phyloP scores from a whole-genome alignment of 2,329 filamentous ascomycete genomes.

The Alternaria triticimaculans region DNA sequence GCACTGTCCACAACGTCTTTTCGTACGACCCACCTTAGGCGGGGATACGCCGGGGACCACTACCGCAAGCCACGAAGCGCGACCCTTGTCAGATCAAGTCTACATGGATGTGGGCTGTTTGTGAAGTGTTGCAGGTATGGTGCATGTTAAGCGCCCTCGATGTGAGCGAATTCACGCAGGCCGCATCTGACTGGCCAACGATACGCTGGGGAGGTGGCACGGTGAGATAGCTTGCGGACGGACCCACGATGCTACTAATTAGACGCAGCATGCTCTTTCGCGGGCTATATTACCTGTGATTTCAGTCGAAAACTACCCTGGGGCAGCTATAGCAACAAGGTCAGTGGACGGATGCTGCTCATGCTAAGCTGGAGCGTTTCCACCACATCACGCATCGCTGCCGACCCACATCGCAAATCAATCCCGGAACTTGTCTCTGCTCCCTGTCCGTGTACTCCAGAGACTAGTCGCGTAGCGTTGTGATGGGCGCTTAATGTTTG shows the following conservation, averaged over 20 bases:
- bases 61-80: slow-evolving; percentile 22
- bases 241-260: slow-evolving; percentile 23
- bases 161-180: slow-evolving; percentile 20
- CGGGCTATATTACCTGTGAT: slow-evolving; percentile 30
- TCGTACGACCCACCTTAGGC: slow-evolving; percentile 22
- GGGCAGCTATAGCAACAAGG: slow-evolving; percentile 18
- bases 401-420: slow-evolving; percentile 2
- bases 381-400: slow-evolving; percentile 19
- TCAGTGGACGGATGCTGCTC: slow-evolving; percentile 28
- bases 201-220: slow-evolving; percentile 34
- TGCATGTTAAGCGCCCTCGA: slow-evolving; percentile 17
- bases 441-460: slow-evolving; percentile 8
- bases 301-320: slow-evolving; percentile 17
- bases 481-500: slow-evolving; percentile 30
- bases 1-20: slow-evolving; percentile 31
- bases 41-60: slow-evolving; percentile 23
- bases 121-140: slow-evolving; percentile 15
- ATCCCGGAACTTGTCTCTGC: slow-evolving; percentile 7
- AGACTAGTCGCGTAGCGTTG: slow-evolving; percentile 23
- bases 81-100: slow-evolving; percentile 14
- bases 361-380: slow-evolving; percentile 13
- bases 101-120: slow-evolving; percentile 22
- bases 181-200: slow-evolving; percentile 24
- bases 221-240: slow-evolving; percentile 23
- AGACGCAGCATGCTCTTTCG: slow-evolving; percentile 38